phyloP scores from a whole-genome alignment of 495 filamentous ascomycete species.

The Podospora anserina region DNA sequence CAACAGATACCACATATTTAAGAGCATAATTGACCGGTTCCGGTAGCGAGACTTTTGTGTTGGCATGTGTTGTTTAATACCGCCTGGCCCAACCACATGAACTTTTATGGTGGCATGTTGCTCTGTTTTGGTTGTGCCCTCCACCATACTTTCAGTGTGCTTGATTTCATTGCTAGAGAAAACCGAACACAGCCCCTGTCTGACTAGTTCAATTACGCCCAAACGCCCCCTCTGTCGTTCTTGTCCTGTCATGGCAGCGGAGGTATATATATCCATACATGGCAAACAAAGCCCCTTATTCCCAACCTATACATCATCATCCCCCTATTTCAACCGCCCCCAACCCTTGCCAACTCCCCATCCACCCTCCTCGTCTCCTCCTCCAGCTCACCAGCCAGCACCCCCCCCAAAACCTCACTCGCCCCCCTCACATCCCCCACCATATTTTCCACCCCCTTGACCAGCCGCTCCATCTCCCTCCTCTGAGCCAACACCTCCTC shows the following conservation, averaged over 20 bases:
- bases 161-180: too few species aligned
- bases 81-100: not conserved
- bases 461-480: conserved; percentile 66
- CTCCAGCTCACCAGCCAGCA: conserved; percentile 45
- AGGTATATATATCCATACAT: not conserved
- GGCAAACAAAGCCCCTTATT: not conserved
- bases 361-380: conserved; percentile 49
- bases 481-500: conserved; percentile 63
- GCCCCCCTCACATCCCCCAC: conserved; percentile 69
- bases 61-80: conserved; percentile 7
- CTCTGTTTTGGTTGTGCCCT: too few species aligned
- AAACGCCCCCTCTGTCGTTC: not conserved
- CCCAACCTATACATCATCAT: not conserved
- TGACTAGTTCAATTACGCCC: not conserved
- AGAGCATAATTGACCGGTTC: not conserved
- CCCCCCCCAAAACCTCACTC: conserved; percentile 44
- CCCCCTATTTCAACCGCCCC: conserved; percentile 1
- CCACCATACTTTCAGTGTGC: not conserved
- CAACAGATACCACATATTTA: conserved; percentile 4
- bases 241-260: not conserved
- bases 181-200: too few species aligned
- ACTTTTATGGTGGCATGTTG: too few species aligned
- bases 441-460: conserved; percentile 61
- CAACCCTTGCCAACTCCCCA: conserved; percentile 36
- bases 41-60: not conserved